These are phyloP conservation scores for Vicia faba DNA, from an alignment of 306 rosid genomes.

Conservation along the genomic window DNA sequence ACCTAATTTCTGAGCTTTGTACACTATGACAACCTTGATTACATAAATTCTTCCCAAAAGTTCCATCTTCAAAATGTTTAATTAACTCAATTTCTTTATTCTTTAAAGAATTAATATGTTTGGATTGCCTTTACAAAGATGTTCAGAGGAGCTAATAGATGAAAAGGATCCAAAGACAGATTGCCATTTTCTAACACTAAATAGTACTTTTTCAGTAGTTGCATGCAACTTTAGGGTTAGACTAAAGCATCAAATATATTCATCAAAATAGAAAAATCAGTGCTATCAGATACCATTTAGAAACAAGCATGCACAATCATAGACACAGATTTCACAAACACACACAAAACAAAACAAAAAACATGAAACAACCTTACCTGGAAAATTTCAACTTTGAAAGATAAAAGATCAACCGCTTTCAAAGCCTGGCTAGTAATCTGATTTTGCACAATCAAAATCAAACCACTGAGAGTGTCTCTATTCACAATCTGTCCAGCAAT, in stretches of 20 bases:
- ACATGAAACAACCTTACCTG: conserved; percentile 60
- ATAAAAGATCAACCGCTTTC: conserved; percentile 57
- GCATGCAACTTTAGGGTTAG: conserved; percentile 6
- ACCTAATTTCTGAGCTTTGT: not conserved
- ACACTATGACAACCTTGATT: not conserved
- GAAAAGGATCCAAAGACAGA: not conserved
- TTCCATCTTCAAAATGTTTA: conserved; percentile 6
- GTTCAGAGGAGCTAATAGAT: not conserved
- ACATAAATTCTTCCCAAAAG: not conserved
- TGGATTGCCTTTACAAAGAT: not conserved
- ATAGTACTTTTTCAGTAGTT: not conserved
- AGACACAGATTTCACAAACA: not conserved
- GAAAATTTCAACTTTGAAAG: conserved; percentile 80
- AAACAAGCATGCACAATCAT: conserved; percentile 16
- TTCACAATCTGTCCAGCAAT: conserved; percentile 63
- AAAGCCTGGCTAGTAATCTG: conserved; percentile 74
- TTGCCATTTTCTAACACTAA: not conserved
- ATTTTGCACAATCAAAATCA: conserved; percentile 65
- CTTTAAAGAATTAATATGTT: not conserved
- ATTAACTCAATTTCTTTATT: not conserved
- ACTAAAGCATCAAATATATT: not conserved
- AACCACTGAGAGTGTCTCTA: conserved; percentile 64
- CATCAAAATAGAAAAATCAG: not conserved
- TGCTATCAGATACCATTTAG: not conserved
- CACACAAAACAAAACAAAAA: not conserved